Evolutionary conservation across 1,139 yeast genomes (phyloP).

Genomic region (Groenewaldozyma sp.): DNA sequence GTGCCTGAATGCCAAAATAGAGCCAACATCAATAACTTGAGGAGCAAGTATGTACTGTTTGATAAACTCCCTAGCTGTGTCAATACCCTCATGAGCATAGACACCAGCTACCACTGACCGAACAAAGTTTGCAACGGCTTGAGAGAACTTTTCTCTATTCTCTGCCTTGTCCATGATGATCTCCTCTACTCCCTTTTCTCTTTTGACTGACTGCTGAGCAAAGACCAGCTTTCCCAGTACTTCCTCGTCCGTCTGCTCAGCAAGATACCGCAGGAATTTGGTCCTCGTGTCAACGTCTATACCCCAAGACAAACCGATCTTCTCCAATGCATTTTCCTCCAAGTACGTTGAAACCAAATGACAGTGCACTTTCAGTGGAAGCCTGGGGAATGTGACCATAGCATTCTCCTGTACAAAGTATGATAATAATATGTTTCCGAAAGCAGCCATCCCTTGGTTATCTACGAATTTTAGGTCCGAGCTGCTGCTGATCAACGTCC

Average conservation of each 20-base stretch:
- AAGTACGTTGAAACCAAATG: constrained; percentile 66
- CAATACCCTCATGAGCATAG: constrained; percentile 45
- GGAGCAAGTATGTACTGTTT: constrained; percentile 58
- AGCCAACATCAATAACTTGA: constrained; percentile 62
- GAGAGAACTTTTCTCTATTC: constrained; percentile 29
- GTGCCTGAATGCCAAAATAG: constrained; percentile 69
- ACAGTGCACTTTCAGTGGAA: constrained; percentile 71
- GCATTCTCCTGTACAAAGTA: constrained; percentile 71
- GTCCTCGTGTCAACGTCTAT: constrained; percentile 63
- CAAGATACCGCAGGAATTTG: constrained; percentile 51
- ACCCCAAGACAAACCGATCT: constrained; percentile 75
- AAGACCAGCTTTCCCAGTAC: constrained; percentile 28
- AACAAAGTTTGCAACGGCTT: constrained; percentile 42
- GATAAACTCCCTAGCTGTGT: constrained; percentile 54
- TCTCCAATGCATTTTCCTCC: constrained; percentile 54
- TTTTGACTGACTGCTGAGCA: constrained; percentile 19
- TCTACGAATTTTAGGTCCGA: constrained; percentile 43
- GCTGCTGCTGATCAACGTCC: constrained; percentile 57
- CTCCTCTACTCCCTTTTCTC: constrained; percentile 38
- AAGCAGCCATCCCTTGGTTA: constrained; percentile 68
- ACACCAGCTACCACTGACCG: constrained; percentile 39
- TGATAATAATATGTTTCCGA: constrained; percentile 70
- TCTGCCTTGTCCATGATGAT: constrained; percentile 25
- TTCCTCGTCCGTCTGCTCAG: constrained; percentile 54
- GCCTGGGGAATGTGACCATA: constrained; percentile 72